A percentile compares a stretch with the other conserved stretches of the same genome.
Conservation (phyloP, 2,329 filamentous ascomycete species). For the Claviceps cyperi region DNA sequence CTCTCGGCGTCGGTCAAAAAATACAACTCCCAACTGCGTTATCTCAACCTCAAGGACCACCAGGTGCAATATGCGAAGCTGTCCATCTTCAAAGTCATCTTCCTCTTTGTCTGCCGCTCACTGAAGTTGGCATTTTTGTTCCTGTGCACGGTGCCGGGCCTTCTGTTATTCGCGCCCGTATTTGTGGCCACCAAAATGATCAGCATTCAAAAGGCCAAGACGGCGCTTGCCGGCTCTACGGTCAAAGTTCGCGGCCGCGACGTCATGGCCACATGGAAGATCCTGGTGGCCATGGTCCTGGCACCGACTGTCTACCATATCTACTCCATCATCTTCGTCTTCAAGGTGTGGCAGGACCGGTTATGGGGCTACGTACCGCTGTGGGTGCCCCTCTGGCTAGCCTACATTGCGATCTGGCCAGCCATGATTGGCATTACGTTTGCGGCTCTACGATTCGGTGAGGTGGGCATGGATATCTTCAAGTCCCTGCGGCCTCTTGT, state of each 20-base stretch:
- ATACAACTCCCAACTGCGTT: slow-evolving; percentile 77
- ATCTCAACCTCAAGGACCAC: slow-evolving; percentile 81
- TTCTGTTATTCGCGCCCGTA: slow-evolving; percentile 76
- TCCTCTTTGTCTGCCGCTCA: slow-evolving; percentile 66
- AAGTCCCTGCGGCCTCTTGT: slow-evolving; percentile 85
- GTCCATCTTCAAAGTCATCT: slow-evolving; percentile 60
- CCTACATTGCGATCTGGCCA: slow-evolving; percentile 61
- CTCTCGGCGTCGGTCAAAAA: slow-evolving; percentile 62
- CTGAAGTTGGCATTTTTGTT: slow-evolving; percentile 63
- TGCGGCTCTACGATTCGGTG: slow-evolving; percentile 83
- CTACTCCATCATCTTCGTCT: slow-evolving; percentile 61
- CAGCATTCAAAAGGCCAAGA: slow-evolving; percentile 65
- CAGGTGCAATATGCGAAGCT: slow-evolving; percentile 87
- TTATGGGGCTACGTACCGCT: slow-evolving; percentile 69
- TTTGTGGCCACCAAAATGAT: slow-evolving; percentile 76
- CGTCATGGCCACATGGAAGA: slow-evolving; percentile 89
- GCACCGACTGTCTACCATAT: slow-evolving; percentile 70
- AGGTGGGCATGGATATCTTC: slow-evolving; percentile 97
- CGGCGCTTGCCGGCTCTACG: slow-evolving; percentile 70
- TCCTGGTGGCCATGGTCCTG: slow-evolving; percentile 73
- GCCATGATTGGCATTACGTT: slow-evolving; percentile 83
- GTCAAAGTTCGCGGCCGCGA: slow-evolving; percentile 82
- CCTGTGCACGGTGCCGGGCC: slow-evolving; percentile 70
- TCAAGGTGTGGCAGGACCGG: slow-evolving; percentile 68
- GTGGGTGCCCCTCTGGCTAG: slow-evolving; percentile 65